These are phyloP conservation scores for Pythium oligandrum DNA, from an alignment of 352 stramenopile genomes.

Conservation along the genomic window DNA sequence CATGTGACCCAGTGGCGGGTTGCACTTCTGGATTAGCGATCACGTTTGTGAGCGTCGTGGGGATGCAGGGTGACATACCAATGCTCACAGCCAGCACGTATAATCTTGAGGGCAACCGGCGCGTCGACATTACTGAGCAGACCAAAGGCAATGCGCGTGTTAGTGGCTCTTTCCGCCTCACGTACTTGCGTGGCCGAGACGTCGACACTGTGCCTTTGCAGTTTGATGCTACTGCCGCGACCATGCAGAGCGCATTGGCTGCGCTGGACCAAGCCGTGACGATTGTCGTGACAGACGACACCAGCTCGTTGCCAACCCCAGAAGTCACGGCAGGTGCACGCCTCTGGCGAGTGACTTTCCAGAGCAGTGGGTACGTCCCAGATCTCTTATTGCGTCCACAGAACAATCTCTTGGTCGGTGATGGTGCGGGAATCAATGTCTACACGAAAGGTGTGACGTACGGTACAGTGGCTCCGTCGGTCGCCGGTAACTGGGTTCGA, in stretches of 20 bases:
- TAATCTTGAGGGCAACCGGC: slow-evolving; percentile 83
- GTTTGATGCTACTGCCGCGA: slow-evolving; percentile 34
- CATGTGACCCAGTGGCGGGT: slow-evolving; percentile 42
- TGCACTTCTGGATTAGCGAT: slow-evolving; percentile 81
- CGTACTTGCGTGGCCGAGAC: slow-evolving; percentile 79
- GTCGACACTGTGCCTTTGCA: slow-evolving; percentile 65
- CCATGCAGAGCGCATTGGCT: slow-evolving; percentile 67
- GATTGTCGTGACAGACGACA: slow-evolving; percentile 64
- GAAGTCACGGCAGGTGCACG: slow-evolving; percentile 37
- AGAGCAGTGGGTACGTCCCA: slow-evolving; percentile 89
- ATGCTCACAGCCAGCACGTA: slow-evolving; percentile 80
- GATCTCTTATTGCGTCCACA: slow-evolving; percentile 63
- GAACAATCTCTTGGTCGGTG: slow-evolving; percentile 83
- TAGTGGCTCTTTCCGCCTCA: slow-evolving; percentile 88
- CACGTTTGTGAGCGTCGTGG: slow-evolving; percentile 82
- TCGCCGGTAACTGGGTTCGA: slow-evolving; percentile 83
- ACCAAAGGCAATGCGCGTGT: slow-evolving; percentile 82
- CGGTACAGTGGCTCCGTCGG: slow-evolving; percentile 36
- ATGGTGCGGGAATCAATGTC: slow-evolving; percentile 78
- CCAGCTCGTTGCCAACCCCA: slow-evolving; percentile 26
- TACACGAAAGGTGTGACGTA: slow-evolving; percentile 64
- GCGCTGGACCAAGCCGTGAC: slow-evolving; percentile 80
- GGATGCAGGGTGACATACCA: slow-evolving; percentile 85
- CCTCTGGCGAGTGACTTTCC: slow-evolving; percentile 90
- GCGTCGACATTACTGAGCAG: slow-evolving; percentile 79